These are phyloP conservation scores for Fraxinus velutina DNA, from an alignment of 305 asterid genomes.

Conservation along the genomic window DNA sequence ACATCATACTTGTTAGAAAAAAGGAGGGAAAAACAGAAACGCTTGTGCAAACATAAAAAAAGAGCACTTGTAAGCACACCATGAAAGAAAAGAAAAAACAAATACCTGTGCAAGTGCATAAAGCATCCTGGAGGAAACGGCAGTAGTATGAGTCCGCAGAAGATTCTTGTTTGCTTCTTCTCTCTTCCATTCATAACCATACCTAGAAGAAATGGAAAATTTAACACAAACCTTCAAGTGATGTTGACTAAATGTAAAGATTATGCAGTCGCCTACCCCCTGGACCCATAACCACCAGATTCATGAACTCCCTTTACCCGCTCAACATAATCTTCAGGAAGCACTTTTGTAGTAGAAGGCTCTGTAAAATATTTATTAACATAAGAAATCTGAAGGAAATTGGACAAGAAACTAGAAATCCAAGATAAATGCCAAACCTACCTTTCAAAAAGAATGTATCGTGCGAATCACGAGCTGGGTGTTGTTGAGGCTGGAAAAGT, in stretches of 20 bases:
- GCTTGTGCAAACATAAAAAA: neutral
- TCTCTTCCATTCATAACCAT: conserved; percentile 90
- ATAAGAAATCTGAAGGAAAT: conserved; percentile 22
- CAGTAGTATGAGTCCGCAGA: conserved; percentile 95
- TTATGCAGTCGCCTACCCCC: conserved; percentile 56
- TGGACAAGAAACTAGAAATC: conserved; percentile 6
- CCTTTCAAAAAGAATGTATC: conserved; percentile 93
- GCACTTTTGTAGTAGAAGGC: conserved; percentile 70
- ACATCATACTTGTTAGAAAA: neutral
- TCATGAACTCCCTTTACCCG: conserved; percentile 79
- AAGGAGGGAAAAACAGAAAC: neutral
- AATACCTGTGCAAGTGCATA: conserved; percentile 81
- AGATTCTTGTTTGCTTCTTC: conserved; percentile 95
- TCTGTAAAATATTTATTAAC: conserved; percentile 39
- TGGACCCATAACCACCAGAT: conserved; percentile 85
- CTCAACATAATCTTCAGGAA: conserved; percentile 91
- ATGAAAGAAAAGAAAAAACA: neutral
- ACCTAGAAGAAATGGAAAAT: conserved; percentile 39
- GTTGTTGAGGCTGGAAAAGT: conserved; percentile 96
- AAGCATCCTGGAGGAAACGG: conserved; percentile 94
- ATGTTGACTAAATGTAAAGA: neutral
- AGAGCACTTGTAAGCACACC: neutral
- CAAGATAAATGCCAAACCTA: conserved; percentile 27
- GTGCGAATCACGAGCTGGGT: conserved; percentile 97
- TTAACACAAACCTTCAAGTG: conserved; percentile 13